Evolutionary conservation across 2,329 filamentous ascomycete genomes (phyloP).

Genomic region (Curvularia hawaiiensis): DNA sequence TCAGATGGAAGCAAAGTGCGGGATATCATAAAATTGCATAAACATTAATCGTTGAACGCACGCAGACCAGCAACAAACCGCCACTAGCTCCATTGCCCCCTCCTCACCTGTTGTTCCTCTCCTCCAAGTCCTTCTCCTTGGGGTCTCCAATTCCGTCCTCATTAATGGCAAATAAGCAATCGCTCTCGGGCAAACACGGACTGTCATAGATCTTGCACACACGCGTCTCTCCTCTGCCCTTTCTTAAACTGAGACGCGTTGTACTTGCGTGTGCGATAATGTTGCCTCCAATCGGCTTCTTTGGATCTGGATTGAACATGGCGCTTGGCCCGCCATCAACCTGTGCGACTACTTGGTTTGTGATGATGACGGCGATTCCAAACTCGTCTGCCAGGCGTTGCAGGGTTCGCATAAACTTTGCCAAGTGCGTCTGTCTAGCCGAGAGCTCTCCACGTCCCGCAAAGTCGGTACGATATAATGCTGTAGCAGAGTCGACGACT

Average conservation of each 20-base stretch:
- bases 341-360: slow-evolving; percentile 97
- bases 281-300: slow-evolving; percentile 98
- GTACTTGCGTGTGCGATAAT: slow-evolving; percentile 98
- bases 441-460: slow-evolving; percentile 95
- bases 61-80: slow-evolving; percentile 14
- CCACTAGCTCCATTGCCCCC: background rate
- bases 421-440: slow-evolving; percentile 86
- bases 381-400: slow-evolving; percentile 81
- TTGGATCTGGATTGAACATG: slow-evolving; percentile 99
- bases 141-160: slow-evolving; percentile 98
- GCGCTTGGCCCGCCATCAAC: slow-evolving; percentile 94
- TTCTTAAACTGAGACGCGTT: slow-evolving; percentile 91
- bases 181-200: slow-evolving; percentile 93
- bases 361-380: slow-evolving; percentile 97
- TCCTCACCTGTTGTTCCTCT: slow-evolving; percentile 48
- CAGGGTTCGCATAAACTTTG: slow-evolving; percentile 85
- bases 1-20: background rate
- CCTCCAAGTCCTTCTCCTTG: slow-evolving; percentile 92
- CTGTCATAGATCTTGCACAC: slow-evolving; percentile 99
- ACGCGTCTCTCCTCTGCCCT: slow-evolving; percentile 91
- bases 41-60: slow-evolving; percentile 5
- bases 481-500: slow-evolving; percentile 93
- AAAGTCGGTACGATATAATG: slow-evolving; percentile 95
- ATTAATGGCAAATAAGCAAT: slow-evolving; percentile 94
- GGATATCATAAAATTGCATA: slow-evolving; percentile 11